phyloP scores from a whole-genome alignment of 2,329 filamentous ascomycete genomes.

The Cercospora citrullina region DNA sequence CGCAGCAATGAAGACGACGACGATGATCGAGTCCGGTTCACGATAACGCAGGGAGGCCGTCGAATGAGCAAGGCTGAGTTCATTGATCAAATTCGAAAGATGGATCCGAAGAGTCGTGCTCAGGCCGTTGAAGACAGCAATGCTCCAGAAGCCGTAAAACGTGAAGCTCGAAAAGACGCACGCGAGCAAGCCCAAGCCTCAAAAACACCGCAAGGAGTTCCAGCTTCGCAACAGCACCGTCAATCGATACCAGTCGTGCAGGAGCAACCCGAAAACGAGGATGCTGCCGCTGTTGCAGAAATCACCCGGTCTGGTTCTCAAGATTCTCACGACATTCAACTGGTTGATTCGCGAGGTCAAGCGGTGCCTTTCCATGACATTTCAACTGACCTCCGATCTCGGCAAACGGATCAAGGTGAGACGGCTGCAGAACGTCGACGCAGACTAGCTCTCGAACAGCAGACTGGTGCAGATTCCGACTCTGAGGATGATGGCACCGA shows the following conservation, averaged over 20 bases:
- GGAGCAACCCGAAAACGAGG: slow-evolving; percentile 27
- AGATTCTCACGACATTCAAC: slow-evolving; percentile 44
- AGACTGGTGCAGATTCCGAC: slow-evolving; percentile 35
- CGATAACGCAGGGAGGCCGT: slow-evolving; percentile 68
- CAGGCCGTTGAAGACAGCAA: slow-evolving; percentile 51
- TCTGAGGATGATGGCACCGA: slow-evolving; percentile 44
- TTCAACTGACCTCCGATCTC: slow-evolving; percentile 31
- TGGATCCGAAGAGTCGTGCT: slow-evolving; percentile 66
- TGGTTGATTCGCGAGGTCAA: slow-evolving; percentile 49
- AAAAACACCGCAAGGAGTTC: neutral
- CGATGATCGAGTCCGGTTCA: slow-evolving; percentile 73
- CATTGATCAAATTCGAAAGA: slow-evolving; percentile 68
- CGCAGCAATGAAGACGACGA: slow-evolving; percentile 54
- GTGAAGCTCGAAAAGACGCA: slow-evolving; percentile 47
- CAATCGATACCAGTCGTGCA: slow-evolving; percentile 28
- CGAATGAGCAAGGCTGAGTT: slow-evolving; percentile 82
- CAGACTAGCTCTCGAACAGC: slow-evolving; percentile 38
- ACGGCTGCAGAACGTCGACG: slow-evolving; percentile 48
- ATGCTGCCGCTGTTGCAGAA: slow-evolving; percentile 25
- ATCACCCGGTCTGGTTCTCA: slow-evolving; percentile 44
- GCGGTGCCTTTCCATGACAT: slow-evolving; percentile 53
- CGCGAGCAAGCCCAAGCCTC: slow-evolving; percentile 34
- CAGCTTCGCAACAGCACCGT: slow-evolving; percentile 13
- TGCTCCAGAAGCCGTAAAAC: slow-evolving; percentile 50
- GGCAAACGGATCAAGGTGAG: slow-evolving; percentile 30